Percentiles rank a stretch among this genome's conserved stretches.
These are phyloP conservation scores for Saccharomyces jurei DNA, from an alignment of 805 yeast species.

Conservation along the genomic window DNA sequence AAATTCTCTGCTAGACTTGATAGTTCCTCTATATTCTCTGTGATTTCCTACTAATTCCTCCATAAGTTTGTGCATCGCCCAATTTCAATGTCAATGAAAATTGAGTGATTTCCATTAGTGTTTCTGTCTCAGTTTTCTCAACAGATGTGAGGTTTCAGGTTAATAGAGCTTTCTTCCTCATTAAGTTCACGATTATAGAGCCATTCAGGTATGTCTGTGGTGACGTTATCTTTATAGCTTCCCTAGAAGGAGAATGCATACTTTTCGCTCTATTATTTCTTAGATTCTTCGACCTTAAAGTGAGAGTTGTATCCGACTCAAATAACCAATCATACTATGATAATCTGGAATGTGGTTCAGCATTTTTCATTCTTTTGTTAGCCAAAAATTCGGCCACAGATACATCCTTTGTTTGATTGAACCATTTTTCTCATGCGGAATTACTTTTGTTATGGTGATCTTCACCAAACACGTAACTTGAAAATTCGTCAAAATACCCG, in stretches of 20 bases:
- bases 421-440: conserved; percentile 6
- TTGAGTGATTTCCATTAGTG: neutral
- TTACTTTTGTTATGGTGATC: neutral
- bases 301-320: neutral
- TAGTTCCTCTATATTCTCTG: conserved; percentile 6
- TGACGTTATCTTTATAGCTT: neutral
- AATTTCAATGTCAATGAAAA: no score
- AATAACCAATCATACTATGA: neutral
- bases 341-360: neutral
- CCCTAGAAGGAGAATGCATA: neutral
- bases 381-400: conserved; percentile 4
- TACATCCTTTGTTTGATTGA: conserved; percentile 4
- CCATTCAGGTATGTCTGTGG: neutral
- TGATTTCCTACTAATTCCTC: conserved; percentile 3
- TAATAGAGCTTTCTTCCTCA: neutral
- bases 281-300: neutral
- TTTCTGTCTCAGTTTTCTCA: neutral
- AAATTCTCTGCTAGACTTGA: conserved; percentile 4
- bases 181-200: neutral
- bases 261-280: neutral
- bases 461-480: conserved; percentile 1
- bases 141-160: neutral
- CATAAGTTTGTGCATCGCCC: neutral
- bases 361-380: conserved; percentile 2
- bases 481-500: no score